Evolutionary conservation across 306 rosid genomes (phyloP).

Genomic region (Astragalus membranaceus): DNA sequence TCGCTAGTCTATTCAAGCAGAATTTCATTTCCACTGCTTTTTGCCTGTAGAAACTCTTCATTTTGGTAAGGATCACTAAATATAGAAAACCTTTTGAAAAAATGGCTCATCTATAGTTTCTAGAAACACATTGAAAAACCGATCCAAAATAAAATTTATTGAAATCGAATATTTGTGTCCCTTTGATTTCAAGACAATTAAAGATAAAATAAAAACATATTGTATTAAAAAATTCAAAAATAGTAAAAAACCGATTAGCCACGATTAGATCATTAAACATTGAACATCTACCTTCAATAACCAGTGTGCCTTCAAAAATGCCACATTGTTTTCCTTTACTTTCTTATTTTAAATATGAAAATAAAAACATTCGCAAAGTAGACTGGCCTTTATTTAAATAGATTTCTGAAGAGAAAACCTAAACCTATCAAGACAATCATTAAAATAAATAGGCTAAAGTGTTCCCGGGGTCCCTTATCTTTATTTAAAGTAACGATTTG

Average conservation of each 20-base stretch:
- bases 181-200: not conserved
- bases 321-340: not conserved
- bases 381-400: not conserved
- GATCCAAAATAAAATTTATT: not conserved
- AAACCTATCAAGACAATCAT: not conserved
- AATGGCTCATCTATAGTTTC: not conserved
- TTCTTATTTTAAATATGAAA: not conserved
- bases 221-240: not conserved
- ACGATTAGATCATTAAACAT: not conserved
- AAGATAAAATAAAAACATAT: not conserved
- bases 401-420: not conserved
- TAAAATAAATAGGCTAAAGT: no score
- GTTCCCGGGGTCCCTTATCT: no score
- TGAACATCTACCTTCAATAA: not conserved
- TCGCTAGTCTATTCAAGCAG: not conserved
- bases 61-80: not conserved
- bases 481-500: no score
- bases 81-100: not conserved
- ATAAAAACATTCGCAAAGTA: not conserved
- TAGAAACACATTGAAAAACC: not conserved
- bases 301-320: not conserved
- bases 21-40: not conserved
- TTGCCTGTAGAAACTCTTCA: not conserved
- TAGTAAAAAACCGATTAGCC: not conserved
- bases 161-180: not conserved